Evolutionary conservation across 1,139 yeast genomes (phyloP), one percentile per base, ranked within the genome.

Genomic region (Yamadazyma sp.): DNA sequence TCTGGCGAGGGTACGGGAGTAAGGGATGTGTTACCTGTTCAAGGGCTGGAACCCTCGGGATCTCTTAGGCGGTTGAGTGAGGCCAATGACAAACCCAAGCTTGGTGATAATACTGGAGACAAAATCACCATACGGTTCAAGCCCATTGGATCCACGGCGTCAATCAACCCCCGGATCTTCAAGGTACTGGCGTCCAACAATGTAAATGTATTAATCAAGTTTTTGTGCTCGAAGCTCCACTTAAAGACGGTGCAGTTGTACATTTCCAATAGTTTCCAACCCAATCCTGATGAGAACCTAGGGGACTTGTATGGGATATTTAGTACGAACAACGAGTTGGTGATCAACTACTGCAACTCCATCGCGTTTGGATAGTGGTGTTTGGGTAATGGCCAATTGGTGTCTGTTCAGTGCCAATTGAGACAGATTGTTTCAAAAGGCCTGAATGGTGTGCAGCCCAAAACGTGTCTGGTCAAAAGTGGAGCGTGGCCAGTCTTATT

Each of bases 191-290:
- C 67, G 6, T 55, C 62, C 23, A 80, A 76, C 44, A 67, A 69
- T 3, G 41, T 37, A 9, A 23, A 40, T 6, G 67, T 79, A 32
- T 51, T 80, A 29, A 56, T 62, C 29, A 65, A 58, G 44, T 80
- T 77, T 44, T 49, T 80, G 25, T 61, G 63, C 31, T 69, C 67
- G 47, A 68, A 64, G 40, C 51, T 79, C 16, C 62, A 61, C 29
- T 45, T 62, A 9, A 52, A 49, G 29, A 52, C 47, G 11, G 41
- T 56, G 9, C 57, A 66, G 42, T 39, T 70, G 25, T 81, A 81
- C 48, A 62, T 81, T 8, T 82, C 77, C 46, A 80, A 74, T 53
- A 76, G 83, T 12, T 78, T 80, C 46, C 75, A 73, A 45, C 86
- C 86, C 1, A 71, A 70, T 29, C 82, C 80, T 0, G 83, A 78